phyloP scores from a whole-genome alignment of 176 grass and related monocot species.

The Avena eriantha region DNA sequence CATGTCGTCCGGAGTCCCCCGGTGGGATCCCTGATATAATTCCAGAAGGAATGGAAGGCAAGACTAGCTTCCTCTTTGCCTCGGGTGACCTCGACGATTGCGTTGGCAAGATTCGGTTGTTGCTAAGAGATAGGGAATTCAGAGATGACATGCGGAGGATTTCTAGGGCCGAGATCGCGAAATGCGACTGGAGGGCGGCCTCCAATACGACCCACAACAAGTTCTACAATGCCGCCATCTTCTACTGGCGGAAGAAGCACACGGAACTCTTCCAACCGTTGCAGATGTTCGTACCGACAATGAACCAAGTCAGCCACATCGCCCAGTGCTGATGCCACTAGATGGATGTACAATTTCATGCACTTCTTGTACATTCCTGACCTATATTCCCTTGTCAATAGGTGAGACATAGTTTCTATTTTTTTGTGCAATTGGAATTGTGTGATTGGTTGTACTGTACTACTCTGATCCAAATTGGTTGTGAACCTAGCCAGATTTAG shows the following conservation, averaged over 20 bases:
- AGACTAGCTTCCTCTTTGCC: slow-evolving; percentile 77
- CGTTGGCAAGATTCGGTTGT: slow-evolving; percentile 58
- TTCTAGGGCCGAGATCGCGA: slow-evolving; percentile 77
- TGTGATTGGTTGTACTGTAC: not conserved
- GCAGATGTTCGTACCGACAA: slow-evolving; percentile 52
- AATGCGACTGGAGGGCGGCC: slow-evolving; percentile 79
- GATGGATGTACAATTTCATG: not conserved
- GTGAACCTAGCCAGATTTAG: too few species aligned
- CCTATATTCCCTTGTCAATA: slow-evolving; percentile 24
- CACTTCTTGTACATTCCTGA: slow-evolving; percentile 43
- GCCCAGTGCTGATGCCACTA: slow-evolving; percentile 24
- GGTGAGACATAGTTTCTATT: slow-evolving; percentile 40
- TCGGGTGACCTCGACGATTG: slow-evolving; percentile 78
- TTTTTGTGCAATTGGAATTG: slow-evolving; percentile 17
- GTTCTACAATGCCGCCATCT: slow-evolving; percentile 81
- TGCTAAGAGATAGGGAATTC: slow-evolving; percentile 59
- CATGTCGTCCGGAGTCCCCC: slow-evolving; percentile 86
- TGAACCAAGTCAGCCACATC: slow-evolving; percentile 25
- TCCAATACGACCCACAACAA: slow-evolving; percentile 81
- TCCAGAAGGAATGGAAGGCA: slow-evolving; percentile 74
- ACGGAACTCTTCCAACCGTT: slow-evolving; percentile 60
- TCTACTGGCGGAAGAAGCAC: slow-evolving; percentile 86
- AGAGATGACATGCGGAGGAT: slow-evolving; percentile 65
- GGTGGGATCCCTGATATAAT: slow-evolving; percentile 87
- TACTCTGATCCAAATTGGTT: too few species aligned